Percentiles rank a stretch among this genome's conserved stretches.
Conservation (phyloP, 768 basidiomycete genomes). For the Tricholoma sp. region DNA sequence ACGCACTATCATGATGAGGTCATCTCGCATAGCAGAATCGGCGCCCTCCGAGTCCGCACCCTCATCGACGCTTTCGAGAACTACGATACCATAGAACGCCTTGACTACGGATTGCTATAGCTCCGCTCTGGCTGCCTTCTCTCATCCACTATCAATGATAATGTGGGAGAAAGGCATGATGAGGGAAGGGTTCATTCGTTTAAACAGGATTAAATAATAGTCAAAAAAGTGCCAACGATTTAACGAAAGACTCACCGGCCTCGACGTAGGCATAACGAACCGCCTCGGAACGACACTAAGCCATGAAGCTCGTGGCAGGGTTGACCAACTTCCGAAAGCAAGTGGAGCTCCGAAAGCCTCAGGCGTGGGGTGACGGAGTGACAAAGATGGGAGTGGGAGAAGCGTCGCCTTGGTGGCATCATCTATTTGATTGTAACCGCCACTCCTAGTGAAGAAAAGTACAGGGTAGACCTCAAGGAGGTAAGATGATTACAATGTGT, state of each 20-base stretch:
- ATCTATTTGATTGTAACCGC: constrained; percentile 3
- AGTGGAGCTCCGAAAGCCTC: not conserved
- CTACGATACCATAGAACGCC: not conserved
- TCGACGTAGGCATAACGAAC: not conserved
- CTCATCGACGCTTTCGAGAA: constrained; percentile 11
- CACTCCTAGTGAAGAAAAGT: constrained; percentile 1
- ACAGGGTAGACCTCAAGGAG: constrained; percentile 12
- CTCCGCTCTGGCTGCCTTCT: too few species aligned
- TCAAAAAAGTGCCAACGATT: constrained; percentile 7
- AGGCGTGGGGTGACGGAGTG: constrained; percentile 2
- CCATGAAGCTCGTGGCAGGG: not conserved
- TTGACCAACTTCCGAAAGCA: not conserved
- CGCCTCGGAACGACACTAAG: not conserved
- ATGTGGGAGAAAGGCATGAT: constrained; percentile 2
- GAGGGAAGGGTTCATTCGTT: constrained; percentile 8
- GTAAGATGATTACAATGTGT: too few species aligned
- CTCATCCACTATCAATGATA: too few species aligned
- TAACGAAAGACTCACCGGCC: constrained; percentile 2
- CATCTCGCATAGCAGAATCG: constrained; percentile 12
- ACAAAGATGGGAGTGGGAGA: constrained; percentile 12
- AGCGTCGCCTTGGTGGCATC: constrained; percentile 7
- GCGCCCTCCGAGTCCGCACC: constrained; percentile 12
- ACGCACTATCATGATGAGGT: constrained; percentile 9
- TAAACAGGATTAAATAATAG: constrained; percentile 7
- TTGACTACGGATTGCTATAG: not conserved